Evolutionary conservation across 495 filamentous ascomycete genomes (phyloP), one percentile per base, ranked within the genome.

Genomic region (Apodospora peruviana): DNA sequence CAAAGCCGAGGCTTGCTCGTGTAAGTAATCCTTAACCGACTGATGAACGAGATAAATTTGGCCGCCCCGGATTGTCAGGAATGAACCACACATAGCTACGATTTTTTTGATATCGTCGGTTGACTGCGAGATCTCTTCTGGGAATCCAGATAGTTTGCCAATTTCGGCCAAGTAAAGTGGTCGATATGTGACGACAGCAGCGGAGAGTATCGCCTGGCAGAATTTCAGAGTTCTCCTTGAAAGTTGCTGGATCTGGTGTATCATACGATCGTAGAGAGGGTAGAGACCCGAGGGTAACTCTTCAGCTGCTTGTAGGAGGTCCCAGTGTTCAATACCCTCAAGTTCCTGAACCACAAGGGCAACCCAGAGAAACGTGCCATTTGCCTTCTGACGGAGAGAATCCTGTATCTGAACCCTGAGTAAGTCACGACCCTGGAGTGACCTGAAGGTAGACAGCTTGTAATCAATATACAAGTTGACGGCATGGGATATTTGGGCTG

Each of bases 1-100:
- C 17, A 5, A 5, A 5, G 12, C 14, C 9, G 18, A 29, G n/a
- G n/a, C n/a, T n/a, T n/a, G n/a, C n/a, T n/a, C 42, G 23, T 10
- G 42, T 29, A 45, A 20, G 22, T 19, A 70, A 22, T 70, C 67
- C 23, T 68, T 64, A 18, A 53, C 68, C 11, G 68, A 73, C 49
- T 69, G 65, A 47, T 73, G 63, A 7, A 71, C 57, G 16, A 69
- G 52, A 40, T 50, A 45, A 24, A 73, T 51, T 22, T 19, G 48
- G 7, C 51, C 22, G 24, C 62, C 48, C 19, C 55, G 61, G 9
- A 67, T 19, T 1, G 45, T 35, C 12, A 45, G 16, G 16, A 45
- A 45, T 11, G 43, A 45, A 18, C 43, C 43, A 29, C 43, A 45
- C 9, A 37, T 4, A 3, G 2, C 12, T 1, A 45, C 22, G 12